Percentiles rank a stretch among this genome's conserved stretches.
phyloP scores from a whole-genome alignment of 2,329 filamentous ascomycete species.

The Emergomyces orientalis region DNA sequence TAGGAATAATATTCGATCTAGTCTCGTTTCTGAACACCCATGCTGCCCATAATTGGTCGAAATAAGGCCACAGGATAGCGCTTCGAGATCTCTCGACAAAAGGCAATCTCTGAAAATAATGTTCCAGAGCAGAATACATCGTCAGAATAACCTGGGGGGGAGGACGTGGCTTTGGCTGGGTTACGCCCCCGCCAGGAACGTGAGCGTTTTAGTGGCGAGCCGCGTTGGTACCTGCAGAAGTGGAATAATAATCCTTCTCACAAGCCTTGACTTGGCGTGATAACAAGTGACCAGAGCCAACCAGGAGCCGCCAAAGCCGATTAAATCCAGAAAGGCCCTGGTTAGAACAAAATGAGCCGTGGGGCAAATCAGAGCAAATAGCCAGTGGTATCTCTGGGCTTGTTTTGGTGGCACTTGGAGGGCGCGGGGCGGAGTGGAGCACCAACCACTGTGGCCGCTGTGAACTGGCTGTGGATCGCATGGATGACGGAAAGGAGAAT shows the following conservation, averaged over 20 bases:
- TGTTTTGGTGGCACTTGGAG: neutral
- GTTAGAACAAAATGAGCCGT: neutral
- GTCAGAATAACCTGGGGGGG: neutral
- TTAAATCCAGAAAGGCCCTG: neutral
- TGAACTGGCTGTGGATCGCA: neutral
- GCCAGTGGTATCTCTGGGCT: neutral
- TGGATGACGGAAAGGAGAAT: neutral
- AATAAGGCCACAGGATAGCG: neutral
- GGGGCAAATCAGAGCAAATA: neutral
- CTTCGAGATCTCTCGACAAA: neutral
- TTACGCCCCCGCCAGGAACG: neutral
- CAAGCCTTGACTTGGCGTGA: neutral
- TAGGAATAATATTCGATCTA: no score
- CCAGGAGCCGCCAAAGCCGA: neutral
- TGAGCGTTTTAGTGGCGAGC: neutral
- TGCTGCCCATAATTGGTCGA: neutral
- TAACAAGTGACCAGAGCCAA: neutral
- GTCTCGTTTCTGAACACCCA: neutral
- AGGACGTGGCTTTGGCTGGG: neutral
- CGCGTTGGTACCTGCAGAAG: conserved; percentile 4
- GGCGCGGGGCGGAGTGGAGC: neutral
- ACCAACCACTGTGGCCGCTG: neutral
- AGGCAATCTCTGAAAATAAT: neutral
- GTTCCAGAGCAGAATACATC: neutral
- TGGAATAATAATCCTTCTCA: neutral